Conservation (phyloP, 2,329 filamentous ascomycete genomes). For the Cladosporium sp. region DNA sequence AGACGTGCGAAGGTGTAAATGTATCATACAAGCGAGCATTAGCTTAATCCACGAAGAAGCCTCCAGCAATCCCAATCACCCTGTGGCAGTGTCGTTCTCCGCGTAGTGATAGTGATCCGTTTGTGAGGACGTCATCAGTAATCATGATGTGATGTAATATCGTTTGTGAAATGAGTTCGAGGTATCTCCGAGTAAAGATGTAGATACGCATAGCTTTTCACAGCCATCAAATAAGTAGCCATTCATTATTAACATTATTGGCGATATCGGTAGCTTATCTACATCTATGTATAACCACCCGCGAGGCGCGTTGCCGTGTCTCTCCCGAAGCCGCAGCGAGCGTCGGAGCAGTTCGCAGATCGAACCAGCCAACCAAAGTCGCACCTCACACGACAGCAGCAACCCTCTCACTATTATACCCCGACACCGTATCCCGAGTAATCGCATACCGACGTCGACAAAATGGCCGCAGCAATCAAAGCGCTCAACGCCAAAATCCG, state of each 20-base stretch:
- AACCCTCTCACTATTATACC: neutral
- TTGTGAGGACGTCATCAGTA: neutral
- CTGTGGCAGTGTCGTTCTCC: neutral
- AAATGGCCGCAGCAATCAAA: slow-evolving; percentile 57
- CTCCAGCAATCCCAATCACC: neutral
- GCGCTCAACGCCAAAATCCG: slow-evolving; percentile 57
- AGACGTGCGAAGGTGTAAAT: slow-evolving; percentile 9
- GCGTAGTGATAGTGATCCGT: neutral
- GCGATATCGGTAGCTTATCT: neutral
- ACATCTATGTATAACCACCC: neutral
- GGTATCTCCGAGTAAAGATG: neutral
- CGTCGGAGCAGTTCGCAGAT: slow-evolving; percentile 16
- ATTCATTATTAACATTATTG: neutral
- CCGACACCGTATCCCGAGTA: slow-evolving; percentile 17
- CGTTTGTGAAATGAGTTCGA: neutral
- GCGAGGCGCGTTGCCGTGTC: neutral
- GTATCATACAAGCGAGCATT: slow-evolving; percentile 18
- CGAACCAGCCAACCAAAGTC: slow-evolving; percentile 3
- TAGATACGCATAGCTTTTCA: neutral
- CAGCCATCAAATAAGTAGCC: neutral
- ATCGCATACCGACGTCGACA: slow-evolving; percentile 22
- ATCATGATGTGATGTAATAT: neutral
- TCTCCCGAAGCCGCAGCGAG: slow-evolving; percentile 10
- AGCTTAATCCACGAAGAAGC: slow-evolving; percentile 17
- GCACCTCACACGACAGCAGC: slow-evolving; percentile 14